A percentile compares a stretch with the other conserved stretches of the same genome.
Evolutionary conservation across 176 grass and related monocot species (phyloP).

Genomic region (Microstegium vimineum): DNA sequence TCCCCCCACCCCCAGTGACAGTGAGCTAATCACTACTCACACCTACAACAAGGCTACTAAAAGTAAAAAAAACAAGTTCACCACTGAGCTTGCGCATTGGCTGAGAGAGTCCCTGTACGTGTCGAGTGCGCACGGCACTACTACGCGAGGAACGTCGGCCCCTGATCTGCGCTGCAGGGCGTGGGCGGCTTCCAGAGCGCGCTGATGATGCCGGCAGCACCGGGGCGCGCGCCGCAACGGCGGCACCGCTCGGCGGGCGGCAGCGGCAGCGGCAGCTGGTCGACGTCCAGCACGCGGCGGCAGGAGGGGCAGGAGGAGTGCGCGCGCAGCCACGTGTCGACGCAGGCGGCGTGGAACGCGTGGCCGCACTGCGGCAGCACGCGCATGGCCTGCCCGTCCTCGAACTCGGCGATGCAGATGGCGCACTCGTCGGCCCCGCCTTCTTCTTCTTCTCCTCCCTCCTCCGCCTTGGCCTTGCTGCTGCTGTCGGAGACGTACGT

Average conservation of each 20-base stretch:
- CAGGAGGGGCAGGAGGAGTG: conserved; percentile 79
- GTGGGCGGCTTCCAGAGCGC: conserved; percentile 31
- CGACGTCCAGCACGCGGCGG: conserved; percentile 45
- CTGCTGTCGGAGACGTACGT: conserved; percentile 28
- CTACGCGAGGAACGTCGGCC: conserved; percentile 23
- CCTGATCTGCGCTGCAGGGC: conserved; percentile 25
- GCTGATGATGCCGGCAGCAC: neutral
- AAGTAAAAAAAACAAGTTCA: conserved; percentile 10
- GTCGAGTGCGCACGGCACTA: conserved; percentile 34
- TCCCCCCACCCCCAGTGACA: too few species aligned
- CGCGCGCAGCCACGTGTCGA: conserved; percentile 66
- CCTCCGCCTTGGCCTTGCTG: neutral
- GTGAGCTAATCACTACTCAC: conserved; percentile 17
- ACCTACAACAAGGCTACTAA: conserved; percentile 33
- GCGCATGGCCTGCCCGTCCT: conserved; percentile 54
- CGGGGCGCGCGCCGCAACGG: conserved; percentile 37
- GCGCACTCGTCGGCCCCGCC: conserved; percentile 45
- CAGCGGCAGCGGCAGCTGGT: conserved; percentile 29
- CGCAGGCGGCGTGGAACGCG: conserved; percentile 54
- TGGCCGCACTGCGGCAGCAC: conserved; percentile 75
- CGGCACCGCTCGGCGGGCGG: conserved; percentile 29
- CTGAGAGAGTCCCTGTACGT: conserved; percentile 8
- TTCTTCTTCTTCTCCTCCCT: neutral
- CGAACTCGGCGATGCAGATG: conserved; percentile 69
- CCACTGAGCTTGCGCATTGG: conserved; percentile 16